Evolutionary conservation across 495 filamentous ascomycete genomes (phyloP).

Genomic region (Tuber borchii): DNA sequence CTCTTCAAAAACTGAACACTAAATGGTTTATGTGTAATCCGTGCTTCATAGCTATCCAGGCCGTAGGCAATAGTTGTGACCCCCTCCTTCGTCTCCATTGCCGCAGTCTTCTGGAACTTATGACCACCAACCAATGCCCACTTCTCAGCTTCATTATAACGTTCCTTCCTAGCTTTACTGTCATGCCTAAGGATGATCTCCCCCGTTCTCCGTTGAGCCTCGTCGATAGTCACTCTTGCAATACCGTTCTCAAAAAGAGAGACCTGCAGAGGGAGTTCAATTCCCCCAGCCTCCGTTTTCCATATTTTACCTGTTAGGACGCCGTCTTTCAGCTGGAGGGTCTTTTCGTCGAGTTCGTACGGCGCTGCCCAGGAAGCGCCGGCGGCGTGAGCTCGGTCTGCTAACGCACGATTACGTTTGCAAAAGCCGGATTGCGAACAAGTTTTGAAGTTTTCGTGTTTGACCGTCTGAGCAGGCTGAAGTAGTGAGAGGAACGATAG

Average conservation of each 20-base stretch:
- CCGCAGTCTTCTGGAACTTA: constrained; percentile 50
- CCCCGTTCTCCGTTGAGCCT: constrained; percentile 79
- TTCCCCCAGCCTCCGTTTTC: constrained; percentile 62
- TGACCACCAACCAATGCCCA: constrained; percentile 81
- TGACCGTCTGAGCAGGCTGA: constrained; percentile 61
- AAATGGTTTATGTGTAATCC: constrained; percentile 78
- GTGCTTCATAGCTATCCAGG: constrained; percentile 62
- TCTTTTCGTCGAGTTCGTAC: constrained; percentile 66
- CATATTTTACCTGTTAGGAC: constrained; percentile 69
- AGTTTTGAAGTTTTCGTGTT: constrained; percentile 93
- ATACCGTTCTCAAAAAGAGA: constrained; percentile 83
- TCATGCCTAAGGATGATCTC: constrained; percentile 79
- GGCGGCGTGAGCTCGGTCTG: constrained; percentile 61
- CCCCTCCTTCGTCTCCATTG: constrained; percentile 49
- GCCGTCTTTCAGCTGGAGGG: constrained; percentile 69
- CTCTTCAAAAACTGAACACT: constrained; percentile 76
- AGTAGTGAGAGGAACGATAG: constrained; percentile 25
- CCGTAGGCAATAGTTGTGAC: constrained; percentile 76
- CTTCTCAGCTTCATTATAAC: constrained; percentile 83
- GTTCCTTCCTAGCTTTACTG: constrained; percentile 78
- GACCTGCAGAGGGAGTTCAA: constrained; percentile 73
- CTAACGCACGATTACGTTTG: constrained; percentile 82
- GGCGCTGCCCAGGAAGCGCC: constrained; percentile 69
- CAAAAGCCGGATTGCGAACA: constrained; percentile 95
- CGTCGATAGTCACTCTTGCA: constrained; percentile 80